These are phyloP conservation scores for Talaromyces sp. DNA, from an alignment of 2,329 filamentous ascomycete genomes.

Conservation along the genomic window DNA sequence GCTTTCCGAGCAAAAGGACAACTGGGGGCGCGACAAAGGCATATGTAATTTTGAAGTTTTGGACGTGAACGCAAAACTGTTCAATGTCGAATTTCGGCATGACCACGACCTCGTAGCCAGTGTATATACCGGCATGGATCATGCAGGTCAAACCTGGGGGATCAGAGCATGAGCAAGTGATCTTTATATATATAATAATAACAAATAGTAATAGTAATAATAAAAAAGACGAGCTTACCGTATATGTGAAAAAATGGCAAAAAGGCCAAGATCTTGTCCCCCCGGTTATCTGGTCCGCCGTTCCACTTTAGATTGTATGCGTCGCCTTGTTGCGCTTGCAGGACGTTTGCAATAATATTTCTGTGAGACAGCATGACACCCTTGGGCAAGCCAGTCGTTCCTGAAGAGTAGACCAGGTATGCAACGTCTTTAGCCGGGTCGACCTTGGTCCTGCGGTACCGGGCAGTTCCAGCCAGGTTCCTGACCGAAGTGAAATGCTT, in stretches of 20 bases:
- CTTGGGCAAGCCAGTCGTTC: slow-evolving; percentile 87
- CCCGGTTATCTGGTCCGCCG: slow-evolving; percentile 56
- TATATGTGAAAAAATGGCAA: slow-evolving; percentile 92
- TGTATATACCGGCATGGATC: slow-evolving; percentile 63
- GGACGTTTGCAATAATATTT: slow-evolving; percentile 74
- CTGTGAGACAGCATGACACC: slow-evolving; percentile 81
- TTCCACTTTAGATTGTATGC: slow-evolving; percentile 53
- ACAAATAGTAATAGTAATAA: not conserved
- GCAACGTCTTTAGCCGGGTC: slow-evolving; percentile 69
- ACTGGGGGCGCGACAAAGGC: slow-evolving; percentile 81
- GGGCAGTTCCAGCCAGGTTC: slow-evolving; percentile 56
- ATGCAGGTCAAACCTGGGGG: slow-evolving; percentile 62
- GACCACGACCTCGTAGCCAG: slow-evolving; percentile 63
- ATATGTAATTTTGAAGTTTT: slow-evolving; percentile 71
- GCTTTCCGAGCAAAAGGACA: slow-evolving; percentile 73
- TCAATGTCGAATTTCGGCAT: slow-evolving; percentile 80
- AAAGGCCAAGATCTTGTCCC: slow-evolving; percentile 72
- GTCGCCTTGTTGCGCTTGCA: slow-evolving; percentile 55
- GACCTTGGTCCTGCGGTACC: slow-evolving; percentile 58
- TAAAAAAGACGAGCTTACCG: slow-evolving; percentile 44
- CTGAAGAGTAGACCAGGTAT: slow-evolving; percentile 83
- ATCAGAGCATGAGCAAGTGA: slow-evolving; percentile 9
- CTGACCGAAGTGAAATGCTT: slow-evolving; percentile 71
- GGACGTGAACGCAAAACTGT: slow-evolving; percentile 70
- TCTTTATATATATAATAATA: too few species aligned